These are phyloP conservation scores for Tieghemiomyces parasiticus DNA, from an alignment of 192 early-diverging fungal species.

Conservation along the genomic window DNA sequence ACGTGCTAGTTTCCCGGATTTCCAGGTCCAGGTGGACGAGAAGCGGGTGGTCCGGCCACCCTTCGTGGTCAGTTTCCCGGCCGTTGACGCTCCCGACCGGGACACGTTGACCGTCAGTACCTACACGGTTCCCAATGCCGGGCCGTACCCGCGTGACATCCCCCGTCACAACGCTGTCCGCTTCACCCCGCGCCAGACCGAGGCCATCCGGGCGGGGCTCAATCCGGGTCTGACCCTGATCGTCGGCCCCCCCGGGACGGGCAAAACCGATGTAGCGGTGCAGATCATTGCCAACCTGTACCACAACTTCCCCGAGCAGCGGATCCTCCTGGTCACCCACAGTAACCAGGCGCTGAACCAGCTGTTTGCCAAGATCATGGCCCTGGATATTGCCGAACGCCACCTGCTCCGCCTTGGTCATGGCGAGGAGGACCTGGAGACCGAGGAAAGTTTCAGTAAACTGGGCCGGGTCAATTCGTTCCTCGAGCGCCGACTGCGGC, in stretches of 20 bases:
- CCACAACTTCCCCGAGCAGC: conserved; percentile 77
- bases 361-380: conserved; percentile 91
- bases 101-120: conserved; percentile 37
- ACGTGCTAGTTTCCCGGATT: conserved; percentile 45
- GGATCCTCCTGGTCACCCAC: conserved; percentile 85
- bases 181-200: conserved; percentile 76
- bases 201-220: conserved; percentile 74
- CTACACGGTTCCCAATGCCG: conserved; percentile 47
- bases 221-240: conserved; percentile 82
- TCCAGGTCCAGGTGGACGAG: conserved; percentile 17
- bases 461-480: conserved; percentile 91
- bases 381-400: conserved; percentile 79
- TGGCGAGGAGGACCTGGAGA: conserved; percentile 78
- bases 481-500: conserved; percentile 54
- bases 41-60: conserved; percentile 38
- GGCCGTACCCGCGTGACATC: conserved; percentile 57
- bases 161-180: conserved; percentile 53
- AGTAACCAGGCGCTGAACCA: conserved; percentile 99
- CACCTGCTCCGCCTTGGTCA: conserved; percentile 92
- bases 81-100: too few species aligned
- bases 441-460: conserved; percentile 71
- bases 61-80: conserved; percentile 58
- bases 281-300: conserved; percentile 94
- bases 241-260: conserved; percentile 96
- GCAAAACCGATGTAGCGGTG: conserved; percentile 96